Conservation (phyloP, 352 stramenopile species). For the Pythium utonaiense region DNA sequence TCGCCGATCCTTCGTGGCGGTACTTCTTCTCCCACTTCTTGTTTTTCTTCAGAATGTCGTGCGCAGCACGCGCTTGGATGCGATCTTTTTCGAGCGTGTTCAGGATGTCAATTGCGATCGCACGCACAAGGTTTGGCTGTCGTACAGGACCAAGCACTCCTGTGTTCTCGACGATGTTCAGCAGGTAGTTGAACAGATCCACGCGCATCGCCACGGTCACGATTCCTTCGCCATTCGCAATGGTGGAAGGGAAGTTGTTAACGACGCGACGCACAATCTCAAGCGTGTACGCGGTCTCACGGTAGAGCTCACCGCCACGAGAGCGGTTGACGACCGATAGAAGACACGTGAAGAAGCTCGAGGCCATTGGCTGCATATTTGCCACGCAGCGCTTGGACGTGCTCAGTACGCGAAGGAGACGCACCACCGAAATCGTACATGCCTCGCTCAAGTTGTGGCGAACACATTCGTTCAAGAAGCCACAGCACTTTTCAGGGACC, state of each 20-base stretch:
- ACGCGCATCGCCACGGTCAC: constrained; percentile 66
- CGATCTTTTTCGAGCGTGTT: constrained; percentile 79
- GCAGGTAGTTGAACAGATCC: constrained; percentile 67
- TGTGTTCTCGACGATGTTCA: constrained; percentile 74
- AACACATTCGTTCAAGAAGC: constrained; percentile 64
- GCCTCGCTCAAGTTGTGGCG: constrained; percentile 57
- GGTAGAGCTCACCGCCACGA: constrained; percentile 51
- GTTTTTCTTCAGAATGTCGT: constrained; percentile 84
- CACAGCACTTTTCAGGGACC: constrained; percentile 59
- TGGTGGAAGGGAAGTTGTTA: constrained; percentile 63
- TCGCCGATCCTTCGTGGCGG: constrained; percentile 26
- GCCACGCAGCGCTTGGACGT: constrained; percentile 52
- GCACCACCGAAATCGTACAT: constrained; percentile 58
- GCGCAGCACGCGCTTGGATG: constrained; percentile 60
- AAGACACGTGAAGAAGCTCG: constrained; percentile 55
- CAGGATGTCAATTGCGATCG: constrained; percentile 73
- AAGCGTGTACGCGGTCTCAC: constrained; percentile 57
- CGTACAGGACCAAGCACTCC: constrained; percentile 50
- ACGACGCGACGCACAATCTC: constrained; percentile 78
- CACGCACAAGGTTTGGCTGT: constrained; percentile 56
- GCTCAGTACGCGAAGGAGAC: constrained; percentile 64
- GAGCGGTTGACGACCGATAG: constrained; percentile 46
- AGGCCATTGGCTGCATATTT: constrained; percentile 51
- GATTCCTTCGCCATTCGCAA: constrained; percentile 56
- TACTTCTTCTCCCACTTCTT: constrained; percentile 88